Evolutionary conservation across 306 rosid species (phyloP).

Genomic region (Sicyos edulis): DNA sequence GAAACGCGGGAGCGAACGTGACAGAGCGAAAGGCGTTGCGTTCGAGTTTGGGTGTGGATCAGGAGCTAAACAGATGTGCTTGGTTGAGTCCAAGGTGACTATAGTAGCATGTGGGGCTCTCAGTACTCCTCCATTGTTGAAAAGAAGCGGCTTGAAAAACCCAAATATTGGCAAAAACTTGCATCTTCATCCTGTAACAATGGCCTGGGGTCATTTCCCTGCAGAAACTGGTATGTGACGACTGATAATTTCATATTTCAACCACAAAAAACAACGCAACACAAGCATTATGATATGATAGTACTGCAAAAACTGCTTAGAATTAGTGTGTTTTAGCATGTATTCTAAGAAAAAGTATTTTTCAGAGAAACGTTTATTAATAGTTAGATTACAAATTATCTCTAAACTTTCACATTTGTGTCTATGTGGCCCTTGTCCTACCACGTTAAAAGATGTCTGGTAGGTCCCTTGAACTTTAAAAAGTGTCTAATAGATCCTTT

Average conservation of each 20-base stretch:
- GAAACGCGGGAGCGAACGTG: conserved; percentile 34
- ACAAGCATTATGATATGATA: background rate
- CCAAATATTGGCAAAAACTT: conserved; percentile 58
- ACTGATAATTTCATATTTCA: background rate
- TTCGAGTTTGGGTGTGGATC: conserved; percentile 35
- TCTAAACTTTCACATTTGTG: no score
- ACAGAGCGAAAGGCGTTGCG: conserved; percentile 45
- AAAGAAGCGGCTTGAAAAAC: conserved; percentile 59
- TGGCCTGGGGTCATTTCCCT: conserved; percentile 91
- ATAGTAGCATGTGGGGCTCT: conserved; percentile 80
- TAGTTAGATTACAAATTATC: no score
- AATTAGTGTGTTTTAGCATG: background rate
- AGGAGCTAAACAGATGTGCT: conserved; percentile 44
- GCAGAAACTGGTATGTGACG: conserved; percentile 26
- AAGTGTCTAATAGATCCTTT: no score
- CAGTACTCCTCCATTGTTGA: conserved; percentile 54
- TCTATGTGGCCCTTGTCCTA: no score
- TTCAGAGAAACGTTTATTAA: no score
- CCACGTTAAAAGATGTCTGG: no score
- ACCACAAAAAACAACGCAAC: background rate
- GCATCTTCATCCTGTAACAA: conserved; percentile 78
- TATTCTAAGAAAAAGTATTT: no score
- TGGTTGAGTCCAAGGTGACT: conserved; percentile 70
- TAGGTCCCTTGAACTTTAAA: no score
- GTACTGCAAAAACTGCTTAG: background rate